Evolutionary conservation across 2,329 filamentous ascomycete genomes (phyloP).

Genomic region (Fusarium miscanthi): DNA sequence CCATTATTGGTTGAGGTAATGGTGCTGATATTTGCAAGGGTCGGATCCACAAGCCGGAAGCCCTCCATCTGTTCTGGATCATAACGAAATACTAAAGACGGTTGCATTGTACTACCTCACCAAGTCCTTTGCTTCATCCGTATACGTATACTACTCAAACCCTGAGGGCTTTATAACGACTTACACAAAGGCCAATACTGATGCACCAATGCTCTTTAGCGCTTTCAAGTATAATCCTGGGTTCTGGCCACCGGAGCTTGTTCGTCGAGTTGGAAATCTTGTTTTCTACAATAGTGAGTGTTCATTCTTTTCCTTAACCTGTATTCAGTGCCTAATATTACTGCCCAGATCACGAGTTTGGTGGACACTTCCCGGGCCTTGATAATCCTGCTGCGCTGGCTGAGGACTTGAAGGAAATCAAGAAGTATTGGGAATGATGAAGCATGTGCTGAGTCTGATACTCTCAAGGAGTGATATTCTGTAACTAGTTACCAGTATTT

Average conservation of each 20-base stretch:
- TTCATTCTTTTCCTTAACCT: accelerated
- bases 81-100: not conserved
- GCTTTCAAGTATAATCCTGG: not conserved
- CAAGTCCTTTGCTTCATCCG: not conserved
- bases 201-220: not conserved
- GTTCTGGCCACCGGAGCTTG: not conserved
- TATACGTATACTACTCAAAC: not conserved
- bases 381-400: not conserved
- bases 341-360: not conserved
- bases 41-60: not conserved
- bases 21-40: not conserved
- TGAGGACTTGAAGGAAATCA: not conserved
- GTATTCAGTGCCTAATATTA: not conserved
- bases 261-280: not conserved
- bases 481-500: no score
- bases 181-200: not conserved
- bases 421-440: not conserved
- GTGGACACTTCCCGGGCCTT: not conserved
- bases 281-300: not conserved
- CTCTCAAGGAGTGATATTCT: not conserved
- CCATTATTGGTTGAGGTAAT: accelerated
- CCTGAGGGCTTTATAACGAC: not conserved
- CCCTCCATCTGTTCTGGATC: not conserved
- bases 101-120: not conserved
- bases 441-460: not conserved